Evolutionary conservation across 495 filamentous ascomycete genomes (phyloP).

Genomic region (Friedmanniomyces simplex): DNA sequence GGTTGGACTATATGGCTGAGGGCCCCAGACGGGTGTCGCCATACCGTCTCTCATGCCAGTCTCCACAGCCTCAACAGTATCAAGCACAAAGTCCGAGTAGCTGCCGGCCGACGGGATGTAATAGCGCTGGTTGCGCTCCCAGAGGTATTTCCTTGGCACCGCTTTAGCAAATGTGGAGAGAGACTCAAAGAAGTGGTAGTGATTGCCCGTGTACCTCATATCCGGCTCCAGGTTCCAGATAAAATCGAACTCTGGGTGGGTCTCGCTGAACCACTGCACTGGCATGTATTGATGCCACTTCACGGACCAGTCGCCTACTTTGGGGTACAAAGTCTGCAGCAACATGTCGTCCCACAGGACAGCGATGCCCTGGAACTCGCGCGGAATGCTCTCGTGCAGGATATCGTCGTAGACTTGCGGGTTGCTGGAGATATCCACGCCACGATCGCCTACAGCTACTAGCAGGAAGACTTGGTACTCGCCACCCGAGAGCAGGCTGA

Average conservation of each 20-base stretch:
- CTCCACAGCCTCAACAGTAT: constrained; percentile 29
- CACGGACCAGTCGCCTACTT: constrained; percentile 33
- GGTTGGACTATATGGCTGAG: constrained; percentile 36
- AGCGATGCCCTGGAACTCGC: constrained; percentile 56
- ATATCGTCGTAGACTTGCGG: constrained; percentile 42
- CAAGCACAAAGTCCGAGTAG: constrained; percentile 47
- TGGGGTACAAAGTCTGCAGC: constrained; percentile 49
- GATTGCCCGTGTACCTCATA: constrained; percentile 57
- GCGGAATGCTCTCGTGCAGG: constrained; percentile 45
- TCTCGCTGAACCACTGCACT: constrained; percentile 55
- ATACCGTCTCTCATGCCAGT: constrained; percentile 27
- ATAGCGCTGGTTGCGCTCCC: constrained; percentile 65
- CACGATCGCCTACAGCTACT: constrained; percentile 57
- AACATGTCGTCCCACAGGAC: constrained; percentile 56
- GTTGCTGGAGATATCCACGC: constrained; percentile 46
- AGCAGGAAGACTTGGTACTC: constrained; percentile 70
- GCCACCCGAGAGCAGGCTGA: constrained; percentile 59
- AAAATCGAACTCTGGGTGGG: constrained; percentile 61
- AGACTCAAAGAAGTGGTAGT: constrained; percentile 58
- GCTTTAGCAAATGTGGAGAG: constrained; percentile 46
- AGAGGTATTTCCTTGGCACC: constrained; percentile 57
- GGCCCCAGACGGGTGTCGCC: constrained; percentile 50
- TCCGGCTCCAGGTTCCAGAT: constrained; percentile 74
- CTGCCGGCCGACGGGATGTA: constrained; percentile 54
- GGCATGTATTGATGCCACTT: constrained; percentile 46